Evolutionary conservation across 345 rosid species (phyloP).

Genomic region (Gossypium thurberi): DNA sequence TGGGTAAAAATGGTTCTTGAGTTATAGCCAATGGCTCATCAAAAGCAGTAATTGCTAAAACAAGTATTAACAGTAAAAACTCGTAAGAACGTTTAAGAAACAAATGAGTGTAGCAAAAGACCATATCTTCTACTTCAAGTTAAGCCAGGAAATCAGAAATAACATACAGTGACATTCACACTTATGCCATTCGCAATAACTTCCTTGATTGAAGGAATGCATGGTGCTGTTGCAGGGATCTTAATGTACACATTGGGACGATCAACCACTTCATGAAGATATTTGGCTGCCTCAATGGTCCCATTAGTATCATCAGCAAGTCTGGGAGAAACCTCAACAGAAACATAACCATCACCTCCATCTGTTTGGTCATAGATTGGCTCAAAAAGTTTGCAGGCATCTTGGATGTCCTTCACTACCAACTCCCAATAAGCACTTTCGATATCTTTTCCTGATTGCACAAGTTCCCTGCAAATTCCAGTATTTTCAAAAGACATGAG

Average conservation of each 20-base stretch:
- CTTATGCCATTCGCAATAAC: slow-evolving; percentile 83
- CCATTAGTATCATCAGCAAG: slow-evolving; percentile 88
- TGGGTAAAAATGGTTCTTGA: no score
- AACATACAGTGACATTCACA: slow-evolving; percentile 90
- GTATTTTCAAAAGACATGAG: not conserved
- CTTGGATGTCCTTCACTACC: slow-evolving; percentile 95
- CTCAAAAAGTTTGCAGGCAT: slow-evolving; percentile 97
- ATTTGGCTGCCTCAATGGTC: slow-evolving; percentile 87
- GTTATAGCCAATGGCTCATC: no score
- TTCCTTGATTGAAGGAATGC: slow-evolving; percentile 79
- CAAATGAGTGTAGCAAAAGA: not conserved
- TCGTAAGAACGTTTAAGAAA: not conserved
- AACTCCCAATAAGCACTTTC: slow-evolving; percentile 95
- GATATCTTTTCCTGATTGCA: slow-evolving; percentile 84
- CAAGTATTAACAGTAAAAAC: not conserved
- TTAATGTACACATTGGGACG: slow-evolving; percentile 89
- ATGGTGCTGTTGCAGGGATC: slow-evolving; percentile 91
- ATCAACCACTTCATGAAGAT: slow-evolving; percentile 69
- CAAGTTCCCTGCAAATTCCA: slow-evolving; percentile 57
- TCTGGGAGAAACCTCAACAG: slow-evolving; percentile 95
- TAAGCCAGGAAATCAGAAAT: not conserved
- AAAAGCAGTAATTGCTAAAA: not conserved
- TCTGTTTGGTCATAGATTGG: slow-evolving; percentile 82
- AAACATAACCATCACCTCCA: slow-evolving; percentile 91
- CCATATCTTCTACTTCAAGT: not conserved